Evolutionary conservation across 495 filamentous ascomycete species (phyloP).

Genomic region (Penicillium mononematosum): DNA sequence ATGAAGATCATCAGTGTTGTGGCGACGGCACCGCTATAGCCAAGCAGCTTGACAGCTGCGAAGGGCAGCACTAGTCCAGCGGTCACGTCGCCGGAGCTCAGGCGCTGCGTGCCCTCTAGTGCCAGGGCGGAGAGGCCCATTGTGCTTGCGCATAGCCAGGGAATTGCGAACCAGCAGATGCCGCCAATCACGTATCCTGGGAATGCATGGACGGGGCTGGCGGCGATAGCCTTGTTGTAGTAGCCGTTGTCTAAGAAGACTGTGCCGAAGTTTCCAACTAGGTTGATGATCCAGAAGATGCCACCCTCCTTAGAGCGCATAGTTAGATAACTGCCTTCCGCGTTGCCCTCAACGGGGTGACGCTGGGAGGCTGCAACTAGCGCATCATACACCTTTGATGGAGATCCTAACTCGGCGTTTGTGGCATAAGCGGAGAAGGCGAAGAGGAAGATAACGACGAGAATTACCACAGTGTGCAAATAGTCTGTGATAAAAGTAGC

Average conservation of each 20-base stretch:
- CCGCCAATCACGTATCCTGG: slow-evolving; percentile 92
- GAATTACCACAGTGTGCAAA: slow-evolving; percentile 81
- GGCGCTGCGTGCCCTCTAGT: slow-evolving; percentile 69
- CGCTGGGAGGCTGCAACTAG: slow-evolving; percentile 64
- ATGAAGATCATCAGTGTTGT: slow-evolving; percentile 91
- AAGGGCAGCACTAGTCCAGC: slow-evolving; percentile 88
- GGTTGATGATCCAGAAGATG: slow-evolving; percentile 96
- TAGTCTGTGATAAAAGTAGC: slow-evolving; percentile 75
- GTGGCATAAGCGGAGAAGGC: slow-evolving; percentile 83
- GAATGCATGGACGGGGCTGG: slow-evolving; percentile 81
- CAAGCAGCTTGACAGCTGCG: slow-evolving; percentile 84
- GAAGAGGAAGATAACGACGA: slow-evolving; percentile 89
- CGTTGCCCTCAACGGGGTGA: slow-evolving; percentile 84
- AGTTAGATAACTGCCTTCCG: slow-evolving; percentile 81
- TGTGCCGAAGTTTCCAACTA: slow-evolving; percentile 66
- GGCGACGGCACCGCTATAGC: slow-evolving; percentile 80
- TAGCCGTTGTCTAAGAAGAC: slow-evolving; percentile 81
- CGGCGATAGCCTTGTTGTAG: slow-evolving; percentile 96
- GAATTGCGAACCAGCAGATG: slow-evolving; percentile 92
- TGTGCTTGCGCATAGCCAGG: slow-evolving; percentile 88
- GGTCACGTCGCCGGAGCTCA: slow-evolving; percentile 71
- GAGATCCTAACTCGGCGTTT: slow-evolving; percentile 73
- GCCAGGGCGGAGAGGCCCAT: slow-evolving; percentile 91
- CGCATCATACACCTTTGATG: slow-evolving; percentile 76
- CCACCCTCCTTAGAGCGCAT: slow-evolving; percentile 86